These are phyloP conservation scores for Draba incana DNA, from an alignment of 345 rosid species.

Conservation along the genomic window DNA sequence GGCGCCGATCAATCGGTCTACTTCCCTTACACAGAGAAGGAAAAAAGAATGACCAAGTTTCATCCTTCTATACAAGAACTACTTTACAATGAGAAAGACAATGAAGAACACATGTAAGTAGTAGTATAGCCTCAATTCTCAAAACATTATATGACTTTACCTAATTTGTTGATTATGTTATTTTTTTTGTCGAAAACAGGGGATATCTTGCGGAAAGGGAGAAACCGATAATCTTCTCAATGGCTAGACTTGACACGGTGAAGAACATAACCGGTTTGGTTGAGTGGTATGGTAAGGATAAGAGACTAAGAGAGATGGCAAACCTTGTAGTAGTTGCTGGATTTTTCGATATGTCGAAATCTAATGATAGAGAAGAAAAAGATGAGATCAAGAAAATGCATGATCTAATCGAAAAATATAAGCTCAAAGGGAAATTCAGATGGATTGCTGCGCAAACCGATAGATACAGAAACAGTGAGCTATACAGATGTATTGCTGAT, in stretches of 20 bases:
- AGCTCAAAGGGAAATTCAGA: conserved; percentile 80
- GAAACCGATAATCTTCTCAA: conserved; percentile 92
- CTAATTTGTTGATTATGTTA: not conserved
- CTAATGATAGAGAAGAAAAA: conserved; percentile 86
- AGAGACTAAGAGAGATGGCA: conserved; percentile 68
- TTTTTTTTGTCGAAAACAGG: conserved; percentile 43
- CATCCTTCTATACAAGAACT: conserved; percentile 80
- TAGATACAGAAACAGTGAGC: conserved; percentile 83
- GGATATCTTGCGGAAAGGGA: conserved; percentile 75
- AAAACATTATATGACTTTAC: not conserved
- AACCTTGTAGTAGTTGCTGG: conserved; percentile 94
- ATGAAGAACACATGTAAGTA: conserved; percentile 73
- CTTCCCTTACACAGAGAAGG: conserved; percentile 67
- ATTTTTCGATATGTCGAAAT: conserved; percentile 73
- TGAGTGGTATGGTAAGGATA: conserved; percentile 94
- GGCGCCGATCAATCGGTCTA: conserved; percentile 98
- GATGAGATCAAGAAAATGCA: conserved; percentile 92
- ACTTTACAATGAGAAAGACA: conserved; percentile 65
- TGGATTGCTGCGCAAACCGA: conserved; percentile 97
- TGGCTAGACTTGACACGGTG: conserved; percentile 95
- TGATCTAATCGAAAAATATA: conserved; percentile 65
- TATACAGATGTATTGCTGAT: conserved; percentile 89
- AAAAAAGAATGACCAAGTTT: conserved; percentile 56
- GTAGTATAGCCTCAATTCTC: conserved; percentile 12
- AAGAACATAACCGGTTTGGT: conserved; percentile 87